A percentile compares a stretch with the other conserved stretches of the same genome.
Evolutionary conservation across 345 rosid genomes (phyloP).

Genomic region (Hibiscus tridactylites): DNA sequence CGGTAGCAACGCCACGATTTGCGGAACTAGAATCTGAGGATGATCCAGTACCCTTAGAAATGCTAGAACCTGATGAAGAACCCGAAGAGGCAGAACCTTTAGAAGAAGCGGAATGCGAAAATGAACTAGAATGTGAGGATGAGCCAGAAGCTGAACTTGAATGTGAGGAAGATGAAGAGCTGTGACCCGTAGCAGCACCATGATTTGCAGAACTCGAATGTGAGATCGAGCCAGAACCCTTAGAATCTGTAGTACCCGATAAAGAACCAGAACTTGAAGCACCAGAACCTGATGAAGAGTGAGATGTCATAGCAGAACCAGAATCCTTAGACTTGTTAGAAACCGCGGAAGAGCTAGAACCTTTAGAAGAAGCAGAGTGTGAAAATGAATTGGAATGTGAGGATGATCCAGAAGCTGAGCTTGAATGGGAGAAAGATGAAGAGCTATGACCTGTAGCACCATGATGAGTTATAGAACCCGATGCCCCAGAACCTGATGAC

Average conservation of each 20-base stretch:
- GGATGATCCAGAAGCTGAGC: too few species aligned
- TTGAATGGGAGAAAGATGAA: too few species aligned
- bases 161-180: background rate
- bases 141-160: background rate
- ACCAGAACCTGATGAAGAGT: background rate
- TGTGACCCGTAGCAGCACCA: background rate
- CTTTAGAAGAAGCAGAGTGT: too few species aligned
- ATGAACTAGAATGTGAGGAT: too few species aligned
- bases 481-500: too few species aligned
- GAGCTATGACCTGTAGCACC: too few species aligned
- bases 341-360: too few species aligned
- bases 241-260: background rate
- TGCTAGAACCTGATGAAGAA: background rate
- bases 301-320: background rate
- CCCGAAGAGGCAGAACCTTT: background rate
- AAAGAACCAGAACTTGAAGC: too few species aligned
- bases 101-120: background rate
- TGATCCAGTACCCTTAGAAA: background rate
- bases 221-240: background rate
- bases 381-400: too few species aligned
- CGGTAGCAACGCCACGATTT: too few species aligned
- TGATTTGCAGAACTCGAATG: background rate
- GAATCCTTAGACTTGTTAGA: too few species aligned
- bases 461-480: too few species aligned
- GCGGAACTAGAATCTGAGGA: background rate